phyloP scores from a whole-genome alignment of 108 stramenopile species.

The Cyclotella kingstonii region DNA sequence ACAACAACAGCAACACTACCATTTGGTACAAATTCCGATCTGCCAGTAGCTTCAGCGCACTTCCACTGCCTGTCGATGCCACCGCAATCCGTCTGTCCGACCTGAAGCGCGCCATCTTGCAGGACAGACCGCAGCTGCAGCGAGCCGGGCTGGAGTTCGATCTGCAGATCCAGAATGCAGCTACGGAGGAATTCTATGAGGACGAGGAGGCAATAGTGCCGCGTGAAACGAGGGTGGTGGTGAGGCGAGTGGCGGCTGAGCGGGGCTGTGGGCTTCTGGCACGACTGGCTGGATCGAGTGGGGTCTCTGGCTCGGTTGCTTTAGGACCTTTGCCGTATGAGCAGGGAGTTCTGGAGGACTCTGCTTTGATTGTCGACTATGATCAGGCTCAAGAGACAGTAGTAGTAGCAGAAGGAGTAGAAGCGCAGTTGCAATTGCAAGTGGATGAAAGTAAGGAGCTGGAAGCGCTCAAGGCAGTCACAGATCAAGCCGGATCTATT shows the following conservation, averaged over 20 bases:
- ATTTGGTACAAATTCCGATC: constrained; percentile 89
- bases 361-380: constrained; percentile 57
- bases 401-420: constrained; percentile 1
- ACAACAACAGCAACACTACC: constrained; percentile 29
- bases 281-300: constrained; percentile 54
- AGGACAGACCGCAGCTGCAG: constrained; percentile 66
- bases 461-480: constrained; percentile 78
- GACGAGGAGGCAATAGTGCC: constrained; percentile 77
- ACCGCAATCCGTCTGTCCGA: constrained; percentile 83
- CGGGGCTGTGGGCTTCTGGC: constrained; percentile 70
- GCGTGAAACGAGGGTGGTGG: constrained; percentile 71
- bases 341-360: constrained; percentile 67
- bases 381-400: not conserved
- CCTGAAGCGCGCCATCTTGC: constrained; percentile 83
- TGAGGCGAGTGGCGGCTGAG: constrained; percentile 71
- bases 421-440: too few species aligned
- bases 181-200: constrained; percentile 74
- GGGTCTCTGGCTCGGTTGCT: constrained; percentile 6
- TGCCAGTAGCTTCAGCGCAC: constrained; percentile 70
- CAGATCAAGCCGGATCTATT: constrained; percentile 40
- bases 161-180: constrained; percentile 66
- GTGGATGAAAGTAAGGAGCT: constrained; percentile 67
- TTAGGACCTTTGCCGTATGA: constrained; percentile 13
- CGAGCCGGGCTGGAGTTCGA: constrained; percentile 71
- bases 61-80: constrained; percentile 73